Percentiles rank a stretch among this genome's conserved stretches.
These are phyloP conservation scores for Nitzschia putrida DNA, from an alignment of 108 stramenopile species.

Conservation along the genomic window DNA sequence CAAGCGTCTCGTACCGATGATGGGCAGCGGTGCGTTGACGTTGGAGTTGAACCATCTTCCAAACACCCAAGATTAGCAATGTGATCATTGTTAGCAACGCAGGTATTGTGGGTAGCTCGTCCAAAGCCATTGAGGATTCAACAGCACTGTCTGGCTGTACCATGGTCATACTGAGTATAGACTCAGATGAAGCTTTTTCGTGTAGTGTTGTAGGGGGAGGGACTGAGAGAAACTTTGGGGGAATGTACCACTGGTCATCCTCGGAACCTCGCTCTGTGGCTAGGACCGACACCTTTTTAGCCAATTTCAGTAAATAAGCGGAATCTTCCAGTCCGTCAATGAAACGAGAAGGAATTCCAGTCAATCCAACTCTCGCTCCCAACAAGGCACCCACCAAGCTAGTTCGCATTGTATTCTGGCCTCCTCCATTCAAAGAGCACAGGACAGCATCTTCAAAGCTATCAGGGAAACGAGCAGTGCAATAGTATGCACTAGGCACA, in stretches of 20 bases:
- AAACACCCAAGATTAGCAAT: too few species aligned
- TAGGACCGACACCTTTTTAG: background rate
- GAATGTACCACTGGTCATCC: slow-evolving; percentile 12
- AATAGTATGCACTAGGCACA: slow-evolving; percentile 16
- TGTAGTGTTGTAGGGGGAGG: too few species aligned
- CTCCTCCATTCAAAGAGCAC: slow-evolving; percentile 20
- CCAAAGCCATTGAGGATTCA: too few species aligned
- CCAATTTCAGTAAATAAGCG: slow-evolving; percentile 5
- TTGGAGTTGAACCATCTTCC: too few species aligned
- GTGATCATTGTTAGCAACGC: too few species aligned
- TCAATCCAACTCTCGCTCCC: slow-evolving; percentile 12
- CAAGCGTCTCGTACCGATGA: too few species aligned
- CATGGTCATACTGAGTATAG: too few species aligned
- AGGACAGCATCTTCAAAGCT: slow-evolving; percentile 21
- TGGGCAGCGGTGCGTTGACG: too few species aligned
- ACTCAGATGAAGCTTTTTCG: too few species aligned
- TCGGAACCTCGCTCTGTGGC: background rate
- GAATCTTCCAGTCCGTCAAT: slow-evolving; percentile 8
- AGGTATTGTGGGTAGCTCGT: too few species aligned
- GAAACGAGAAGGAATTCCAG: slow-evolving; percentile 12
- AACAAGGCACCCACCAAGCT: slow-evolving; percentile 24
- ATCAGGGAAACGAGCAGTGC: slow-evolving; percentile 10
- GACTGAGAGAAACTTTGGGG: background rate
- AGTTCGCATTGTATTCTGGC: slow-evolving; percentile 23
- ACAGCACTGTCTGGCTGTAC: too few species aligned